Base-by-base conservation (phyloP, 192 early-diverging fungal species). In the Dissophora globulifera region DNA sequence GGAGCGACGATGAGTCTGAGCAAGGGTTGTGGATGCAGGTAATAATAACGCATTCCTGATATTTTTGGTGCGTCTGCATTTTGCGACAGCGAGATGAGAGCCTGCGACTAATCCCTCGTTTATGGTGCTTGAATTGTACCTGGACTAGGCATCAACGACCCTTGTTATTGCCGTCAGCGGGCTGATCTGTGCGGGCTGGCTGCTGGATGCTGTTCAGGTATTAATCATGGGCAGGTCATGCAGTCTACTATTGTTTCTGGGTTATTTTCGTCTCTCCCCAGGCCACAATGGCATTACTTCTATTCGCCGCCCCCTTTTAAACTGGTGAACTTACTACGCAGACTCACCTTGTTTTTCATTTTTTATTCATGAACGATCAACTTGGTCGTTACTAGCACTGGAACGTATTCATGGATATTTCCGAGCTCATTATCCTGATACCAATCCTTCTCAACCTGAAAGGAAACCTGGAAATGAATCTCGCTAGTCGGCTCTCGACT, bases 391-490 rank as follows among this genome's bases (percentile, higher is more conserved):
- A 25, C 12, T 81, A 93, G 82, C 83, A 84, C 62, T 89, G 88
- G 85, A 66, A 65, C 25, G 92, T 93, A 4, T 96, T 94, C 62
- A 72, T 75, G 8, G 52, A 79, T 9, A 79, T 93, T 17, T 83
- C 91, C 3, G 89, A 91, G 62, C 75, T 96, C 11, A 93, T 95
- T 72, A 90, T 96, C 56, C 86, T 96, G 58, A 91, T 95, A 0
- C 88, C 95, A 4, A 90, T 95, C 29, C 67, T 96, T 12, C 70
- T 96, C 29, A 95, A 95, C 64, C 78, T 96, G 19, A 96, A 96
- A 61, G 94, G 95, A 55, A 96, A 96, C 78, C 84, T 96, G 15
- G 95, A 96, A 69, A 91, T 95, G 84, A 96, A 93, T 50, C 84
- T 96, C 54, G 92, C 93, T 7, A 87, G 94, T n/a, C 86, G 95